These are phyloP conservation scores for Apiotrichum gracile DNA, from an alignment of 1,284 basidiomycete genomes.

Conservation along the genomic window DNA sequence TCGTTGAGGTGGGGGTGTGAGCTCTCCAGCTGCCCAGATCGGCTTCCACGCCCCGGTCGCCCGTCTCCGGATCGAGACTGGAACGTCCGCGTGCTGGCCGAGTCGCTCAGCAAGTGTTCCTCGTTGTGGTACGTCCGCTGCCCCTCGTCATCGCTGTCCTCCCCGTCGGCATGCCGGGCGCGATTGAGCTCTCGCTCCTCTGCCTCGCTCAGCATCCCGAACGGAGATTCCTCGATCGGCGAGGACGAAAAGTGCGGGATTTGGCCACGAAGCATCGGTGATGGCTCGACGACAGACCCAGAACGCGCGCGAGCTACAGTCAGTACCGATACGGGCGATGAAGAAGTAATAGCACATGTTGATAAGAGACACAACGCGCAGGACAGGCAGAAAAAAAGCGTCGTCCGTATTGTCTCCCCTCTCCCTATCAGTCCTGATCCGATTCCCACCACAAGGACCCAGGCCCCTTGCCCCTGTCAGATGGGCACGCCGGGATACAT, in stretches of 20 bases:
- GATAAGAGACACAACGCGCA: too few species aligned
- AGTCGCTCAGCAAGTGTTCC: slow-evolving; percentile 12
- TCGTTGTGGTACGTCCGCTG: slow-evolving; percentile 9
- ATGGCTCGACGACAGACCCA: slow-evolving; percentile 28
- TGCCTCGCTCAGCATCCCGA: slow-evolving; percentile 44
- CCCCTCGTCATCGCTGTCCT: slow-evolving; percentile 9
- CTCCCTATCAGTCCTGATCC: too few species aligned
- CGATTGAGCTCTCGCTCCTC: slow-evolving; percentile 47
- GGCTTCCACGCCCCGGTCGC: neutral
- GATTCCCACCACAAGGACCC: too few species aligned
- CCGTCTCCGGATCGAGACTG: neutral
- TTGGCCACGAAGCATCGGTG: slow-evolving; percentile 22
- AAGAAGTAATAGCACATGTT: neutral
- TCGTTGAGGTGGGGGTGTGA: neutral
- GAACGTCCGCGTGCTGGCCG: slow-evolving; percentile 8
- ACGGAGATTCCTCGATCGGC: slow-evolving; percentile 42
- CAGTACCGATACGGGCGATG: neutral
- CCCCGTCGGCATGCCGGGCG: slow-evolving; percentile 22
- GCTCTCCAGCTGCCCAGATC: neutral
- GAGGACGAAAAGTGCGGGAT: slow-evolving; percentile 30
- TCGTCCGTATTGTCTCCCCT: too few species aligned
- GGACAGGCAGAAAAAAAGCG: too few species aligned
- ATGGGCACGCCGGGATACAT: too few species aligned
- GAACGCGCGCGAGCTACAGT: slow-evolving; percentile 42
- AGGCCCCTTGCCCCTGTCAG: too few species aligned